Percentiles rank a stretch among this genome's conserved stretches.
These are phyloP conservation scores for Trypanosoma rangeli DNA, from an alignment of 208 protist species.

Conservation along the genomic window DNA sequence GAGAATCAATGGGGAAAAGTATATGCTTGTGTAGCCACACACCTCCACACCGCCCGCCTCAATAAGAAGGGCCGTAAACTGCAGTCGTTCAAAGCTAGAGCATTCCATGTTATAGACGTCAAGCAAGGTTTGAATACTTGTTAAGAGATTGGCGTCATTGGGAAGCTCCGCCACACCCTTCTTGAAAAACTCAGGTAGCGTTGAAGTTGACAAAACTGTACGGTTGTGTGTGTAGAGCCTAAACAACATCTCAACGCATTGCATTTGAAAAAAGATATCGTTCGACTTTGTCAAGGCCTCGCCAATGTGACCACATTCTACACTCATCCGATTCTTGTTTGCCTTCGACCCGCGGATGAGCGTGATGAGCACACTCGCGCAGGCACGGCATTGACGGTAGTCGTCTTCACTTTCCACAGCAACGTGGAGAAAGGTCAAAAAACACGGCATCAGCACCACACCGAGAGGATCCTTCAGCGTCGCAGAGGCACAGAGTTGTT, in stretches of 20 bases:
- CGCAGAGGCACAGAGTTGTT: constrained; percentile 45
- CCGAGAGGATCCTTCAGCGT: constrained; percentile 64
- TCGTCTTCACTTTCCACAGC: constrained; percentile 56
- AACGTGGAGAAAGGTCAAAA: constrained; percentile 62
- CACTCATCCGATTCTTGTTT: constrained; percentile 76
- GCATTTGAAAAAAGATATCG: constrained; percentile 90
- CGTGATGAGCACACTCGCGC: constrained; percentile 75
- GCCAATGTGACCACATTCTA: constrained; percentile 48
- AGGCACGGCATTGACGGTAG: constrained; percentile 67
- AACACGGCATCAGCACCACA: constrained; percentile 30
- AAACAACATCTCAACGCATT: constrained; percentile 85
- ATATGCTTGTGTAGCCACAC: constrained; percentile 67
- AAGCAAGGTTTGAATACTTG: constrained; percentile 59
- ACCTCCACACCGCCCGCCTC: constrained; percentile 56
- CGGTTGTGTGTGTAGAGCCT: constrained; percentile 66
- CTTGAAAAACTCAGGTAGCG: constrained; percentile 50
- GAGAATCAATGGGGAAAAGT: constrained; percentile 77
- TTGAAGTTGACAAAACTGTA: constrained; percentile 41
- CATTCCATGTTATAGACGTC: constrained; percentile 71
- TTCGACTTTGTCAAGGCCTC: constrained; percentile 44
- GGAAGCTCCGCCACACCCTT: constrained; percentile 62
- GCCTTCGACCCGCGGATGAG: constrained; percentile 68
- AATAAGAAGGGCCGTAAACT: constrained; percentile 60
- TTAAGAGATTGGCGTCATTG: constrained; percentile 72
- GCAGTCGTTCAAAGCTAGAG: constrained; percentile 28